These are phyloP conservation scores for Didymella segeticola DNA, from an alignment of 2,329 filamentous ascomycete genomes.

Conservation along the genomic window DNA sequence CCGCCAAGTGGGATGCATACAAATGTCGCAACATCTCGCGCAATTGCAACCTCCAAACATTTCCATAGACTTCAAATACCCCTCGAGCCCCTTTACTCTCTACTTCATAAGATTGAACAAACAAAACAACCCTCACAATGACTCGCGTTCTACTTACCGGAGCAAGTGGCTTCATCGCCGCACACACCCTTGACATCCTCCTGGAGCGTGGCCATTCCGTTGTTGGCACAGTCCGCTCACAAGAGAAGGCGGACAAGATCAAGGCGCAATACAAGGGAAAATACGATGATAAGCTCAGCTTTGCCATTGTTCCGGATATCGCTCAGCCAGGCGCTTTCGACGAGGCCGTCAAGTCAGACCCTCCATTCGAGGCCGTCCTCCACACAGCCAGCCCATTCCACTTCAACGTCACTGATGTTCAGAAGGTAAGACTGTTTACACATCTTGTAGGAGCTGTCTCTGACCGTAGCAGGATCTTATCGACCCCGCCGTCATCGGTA, in stretches of 20 bases:
- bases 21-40: conserved; percentile 16
- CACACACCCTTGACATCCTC: conserved; percentile 67
- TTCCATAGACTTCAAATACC: not conserved
- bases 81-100: not conserved
- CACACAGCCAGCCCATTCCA: conserved; percentile 67
- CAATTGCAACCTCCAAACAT: not conserved
- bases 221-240: conserved; percentile 67
- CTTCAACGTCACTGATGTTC: conserved; percentile 73
- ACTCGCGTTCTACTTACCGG: conserved; percentile 55
- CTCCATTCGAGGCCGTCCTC: conserved; percentile 72
- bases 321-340: conserved; percentile 72
- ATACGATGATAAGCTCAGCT: conserved; percentile 62
- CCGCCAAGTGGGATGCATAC: conserved; percentile 17
- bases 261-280: conserved; percentile 58
- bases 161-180: conserved; percentile 70
- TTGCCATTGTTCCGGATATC: conserved; percentile 75
- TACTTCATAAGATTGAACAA: not conserved
- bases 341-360: conserved; percentile 64
- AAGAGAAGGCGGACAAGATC: conserved; percentile 68
- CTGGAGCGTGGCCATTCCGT: conserved; percentile 65
- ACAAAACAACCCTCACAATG: conserved; percentile 29
- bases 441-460: conserved; percentile 1
- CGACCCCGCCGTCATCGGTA: conserved; percentile 69
- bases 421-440: conserved; percentile 57
- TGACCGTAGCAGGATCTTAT: conserved; percentile 54